phyloP scores from a whole-genome alignment of 441 rosid genomes.

The Daphne laureola region DNA sequence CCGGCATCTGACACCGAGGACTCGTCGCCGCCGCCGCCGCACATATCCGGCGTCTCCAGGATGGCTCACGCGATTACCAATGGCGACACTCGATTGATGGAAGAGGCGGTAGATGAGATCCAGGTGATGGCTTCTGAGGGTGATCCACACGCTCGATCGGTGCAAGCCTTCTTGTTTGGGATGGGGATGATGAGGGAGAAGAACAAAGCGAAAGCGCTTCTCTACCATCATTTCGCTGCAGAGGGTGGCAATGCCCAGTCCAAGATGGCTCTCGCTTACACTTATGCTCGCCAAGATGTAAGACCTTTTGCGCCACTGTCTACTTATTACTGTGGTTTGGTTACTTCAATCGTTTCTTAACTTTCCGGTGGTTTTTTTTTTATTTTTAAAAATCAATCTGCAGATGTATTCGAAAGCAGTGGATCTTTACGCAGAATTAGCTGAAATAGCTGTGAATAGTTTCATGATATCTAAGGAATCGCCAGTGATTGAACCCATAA shows the following conservation, averaged over 20 bases:
- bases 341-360: background rate
- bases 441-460: conserved; percentile 90
- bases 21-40: conserved; percentile 28
- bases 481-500: conserved; percentile 79
- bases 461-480: conserved; percentile 91
- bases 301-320: conserved; percentile 15
- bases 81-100: conserved; percentile 55
- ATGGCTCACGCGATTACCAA: conserved; percentile 41
- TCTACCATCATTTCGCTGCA: conserved; percentile 71
- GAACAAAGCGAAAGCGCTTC: conserved; percentile 62
- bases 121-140: conserved; percentile 51
- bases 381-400: conserved; percentile 1
- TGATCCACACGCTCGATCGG: conserved; percentile 70
- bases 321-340: background rate
- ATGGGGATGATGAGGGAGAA: conserved; percentile 69
- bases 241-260: conserved; percentile 81
- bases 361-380: conserved; percentile 9
- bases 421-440: conserved; percentile 72
- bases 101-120: conserved; percentile 61
- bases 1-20: conserved; percentile 34
- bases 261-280: conserved; percentile 86
- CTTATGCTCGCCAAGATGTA: conserved; percentile 84
- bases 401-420: conserved; percentile 92
- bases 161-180: conserved; percentile 62
- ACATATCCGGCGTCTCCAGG: conserved; percentile 47